A percentile compares a stretch with the other conserved stretches of the same genome.
Evolutionary conservation across 768 basidiomycete genomes (phyloP).

Genomic region (Termitomyces heimii): DNA sequence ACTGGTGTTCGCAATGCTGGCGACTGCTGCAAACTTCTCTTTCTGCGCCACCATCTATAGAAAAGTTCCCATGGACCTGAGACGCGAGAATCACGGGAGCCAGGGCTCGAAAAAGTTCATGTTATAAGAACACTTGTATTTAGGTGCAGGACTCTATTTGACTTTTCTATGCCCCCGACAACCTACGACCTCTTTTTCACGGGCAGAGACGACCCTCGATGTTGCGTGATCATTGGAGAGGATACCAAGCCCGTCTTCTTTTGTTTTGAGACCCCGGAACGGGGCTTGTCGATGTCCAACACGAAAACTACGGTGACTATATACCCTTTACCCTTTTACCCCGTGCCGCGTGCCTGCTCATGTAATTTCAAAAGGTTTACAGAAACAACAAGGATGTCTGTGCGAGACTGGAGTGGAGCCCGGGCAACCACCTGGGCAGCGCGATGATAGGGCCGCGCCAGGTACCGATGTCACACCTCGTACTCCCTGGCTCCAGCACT

Average conservation of each 20-base stretch:
- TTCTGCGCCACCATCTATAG: constrained; percentile 44
- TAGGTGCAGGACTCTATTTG: constrained; percentile 26
- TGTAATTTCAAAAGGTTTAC: constrained; percentile 26
- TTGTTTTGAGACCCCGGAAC: constrained; percentile 57
- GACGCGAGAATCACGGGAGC: constrained; percentile 47
- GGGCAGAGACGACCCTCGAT: constrained; percentile 62
- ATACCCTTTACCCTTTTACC: constrained; percentile 1
- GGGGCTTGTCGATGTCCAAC: constrained; percentile 32
- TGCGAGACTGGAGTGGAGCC: constrained; percentile 43
- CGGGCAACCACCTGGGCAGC: constrained; percentile 49
- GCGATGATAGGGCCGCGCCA: constrained; percentile 49
- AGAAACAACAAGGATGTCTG: constrained; percentile 44
- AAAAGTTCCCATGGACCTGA: constrained; percentile 45
- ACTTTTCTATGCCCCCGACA: constrained; percentile 32
- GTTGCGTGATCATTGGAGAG: constrained; percentile 63
- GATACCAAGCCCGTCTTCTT: constrained; percentile 54
- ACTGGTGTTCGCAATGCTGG: not conserved
- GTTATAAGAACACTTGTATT: constrained; percentile 35
- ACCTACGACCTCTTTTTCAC: constrained; percentile 64
- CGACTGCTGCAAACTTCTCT: constrained; percentile 25
- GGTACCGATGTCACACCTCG: constrained; percentile 58
- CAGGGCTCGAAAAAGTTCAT: constrained; percentile 34
- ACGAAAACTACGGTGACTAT: constrained; percentile 42
- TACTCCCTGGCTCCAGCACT: constrained; percentile 42
- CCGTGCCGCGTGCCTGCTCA: constrained; percentile 5